These are phyloP conservation scores for Fusarium lateritium DNA, from an alignment of 2,329 filamentous ascomycete species.

Conservation along the genomic window DNA sequence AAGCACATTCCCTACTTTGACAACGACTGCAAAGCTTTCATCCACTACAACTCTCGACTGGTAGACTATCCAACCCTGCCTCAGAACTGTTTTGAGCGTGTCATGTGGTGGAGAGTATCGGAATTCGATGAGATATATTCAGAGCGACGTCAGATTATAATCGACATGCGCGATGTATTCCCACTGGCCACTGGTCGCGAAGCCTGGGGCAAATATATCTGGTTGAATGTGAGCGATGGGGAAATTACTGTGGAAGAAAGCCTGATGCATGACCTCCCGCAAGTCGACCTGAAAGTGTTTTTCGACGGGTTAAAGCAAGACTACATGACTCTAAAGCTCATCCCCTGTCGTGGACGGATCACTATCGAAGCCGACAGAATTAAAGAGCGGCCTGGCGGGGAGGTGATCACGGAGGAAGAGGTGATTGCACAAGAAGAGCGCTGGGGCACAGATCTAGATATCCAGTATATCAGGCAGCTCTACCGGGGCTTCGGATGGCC, in stretches of 20 bases:
- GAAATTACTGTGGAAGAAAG: not conserved
- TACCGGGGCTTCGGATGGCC: conserved; percentile 14
- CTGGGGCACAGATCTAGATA: conserved; percentile 4
- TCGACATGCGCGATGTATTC: not conserved
- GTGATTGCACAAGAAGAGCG: not conserved
- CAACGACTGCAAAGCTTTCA: not conserved
- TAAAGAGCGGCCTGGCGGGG: not conserved
- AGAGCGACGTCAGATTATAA: not conserved
- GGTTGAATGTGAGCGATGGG: not conserved
- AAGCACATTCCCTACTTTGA: conserved; percentile 9
- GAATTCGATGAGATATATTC: not conserved
- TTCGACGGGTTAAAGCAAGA: not conserved
- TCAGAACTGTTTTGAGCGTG: not conserved
- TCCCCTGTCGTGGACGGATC: conserved; percentile 1
- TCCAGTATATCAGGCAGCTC: conserved; percentile 8
- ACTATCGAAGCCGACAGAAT: not conserved
- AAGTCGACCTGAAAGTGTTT: not conserved
- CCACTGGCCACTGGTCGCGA: not conserved
- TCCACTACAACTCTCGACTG: conserved; percentile 12
- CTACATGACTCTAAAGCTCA: not conserved
- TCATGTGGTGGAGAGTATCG: not conserved
- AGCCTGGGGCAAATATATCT: not conserved
- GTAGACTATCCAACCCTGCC: conserved; percentile 10
- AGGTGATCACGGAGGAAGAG: not conserved
- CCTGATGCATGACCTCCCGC: not conserved